Percentiles rank a stretch among this genome's conserved stretches.
These are phyloP conservation scores for Kregervanrija fluxuum DNA, from an alignment of 805 yeast genomes.

Conservation along the genomic window DNA sequence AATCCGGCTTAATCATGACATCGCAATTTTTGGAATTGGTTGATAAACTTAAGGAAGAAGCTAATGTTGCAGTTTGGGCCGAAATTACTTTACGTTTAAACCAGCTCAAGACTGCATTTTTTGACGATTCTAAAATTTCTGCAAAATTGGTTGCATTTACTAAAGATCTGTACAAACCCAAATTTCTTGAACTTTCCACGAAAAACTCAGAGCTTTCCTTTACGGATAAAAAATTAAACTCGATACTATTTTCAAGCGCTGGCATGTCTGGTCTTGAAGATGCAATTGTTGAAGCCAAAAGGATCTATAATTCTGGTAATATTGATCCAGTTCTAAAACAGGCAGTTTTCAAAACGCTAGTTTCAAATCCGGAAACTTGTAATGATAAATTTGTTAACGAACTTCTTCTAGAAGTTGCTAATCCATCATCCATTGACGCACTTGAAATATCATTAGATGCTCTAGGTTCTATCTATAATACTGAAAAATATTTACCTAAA, in stretches of 20 bases:
- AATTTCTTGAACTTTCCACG: constrained; percentile 20
- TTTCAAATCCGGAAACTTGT: constrained; percentile 30
- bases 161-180: constrained; percentile 25
- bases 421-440: constrained; percentile 50
- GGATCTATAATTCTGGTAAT: constrained; percentile 3
- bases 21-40: constrained; percentile 39
- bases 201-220: constrained; percentile 13
- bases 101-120: constrained; percentile 31
- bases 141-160: constrained; percentile 26
- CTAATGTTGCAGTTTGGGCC: constrained; percentile 46
- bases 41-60: constrained; percentile 27
- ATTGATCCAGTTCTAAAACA: constrained; percentile 34
- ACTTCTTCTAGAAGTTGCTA: constrained; percentile 38
- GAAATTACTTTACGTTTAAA: constrained; percentile 39
- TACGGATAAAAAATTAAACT: constrained; percentile 26
- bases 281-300: constrained; percentile 23
- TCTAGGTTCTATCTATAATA: constrained; percentile 39
- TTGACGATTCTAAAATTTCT: constrained; percentile 25
- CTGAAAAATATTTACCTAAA: constrained; percentile 27
- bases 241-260: constrained; percentile 33
- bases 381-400: constrained; percentile 29
- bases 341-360: constrained; percentile 37
- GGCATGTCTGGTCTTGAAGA: constrained; percentile 33
- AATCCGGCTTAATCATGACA: constrained; percentile 37
- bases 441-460: constrained; percentile 52